A percentile compares a stretch with the other conserved stretches of the same genome.
Evolutionary conservation across 352 stramenopile species (phyloP).

Genomic region (Globisporangium spinosum): DNA sequence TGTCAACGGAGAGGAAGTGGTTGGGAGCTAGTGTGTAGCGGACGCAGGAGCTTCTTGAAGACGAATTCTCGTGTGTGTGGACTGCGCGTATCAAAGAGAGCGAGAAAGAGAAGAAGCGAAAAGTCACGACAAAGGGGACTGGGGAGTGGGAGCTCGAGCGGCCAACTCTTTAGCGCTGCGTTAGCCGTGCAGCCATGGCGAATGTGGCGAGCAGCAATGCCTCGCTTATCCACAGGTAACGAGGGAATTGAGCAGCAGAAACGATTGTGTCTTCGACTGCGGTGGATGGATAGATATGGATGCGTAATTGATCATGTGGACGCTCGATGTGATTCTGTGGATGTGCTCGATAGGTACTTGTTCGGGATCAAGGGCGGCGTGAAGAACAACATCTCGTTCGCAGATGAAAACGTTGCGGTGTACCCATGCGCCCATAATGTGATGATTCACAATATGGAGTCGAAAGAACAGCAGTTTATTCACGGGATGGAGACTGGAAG

Average conservation of each 20-base stretch:
- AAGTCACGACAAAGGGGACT: background rate
- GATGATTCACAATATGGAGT: conserved; percentile 87
- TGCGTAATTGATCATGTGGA: background rate
- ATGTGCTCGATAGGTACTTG: conserved; percentile 41
- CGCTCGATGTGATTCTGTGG: background rate
- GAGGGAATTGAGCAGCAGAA: background rate
- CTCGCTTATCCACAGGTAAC: conserved; percentile 43
- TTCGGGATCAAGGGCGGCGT: conserved; percentile 83
- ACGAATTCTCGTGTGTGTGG: too few species aligned
- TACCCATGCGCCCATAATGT: conserved; percentile 89
- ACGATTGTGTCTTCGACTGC: background rate
- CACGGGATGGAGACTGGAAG: conserved; percentile 77
- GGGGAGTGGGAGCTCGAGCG: background rate
- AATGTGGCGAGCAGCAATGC: conserved; percentile 23
- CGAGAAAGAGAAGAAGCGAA: background rate
- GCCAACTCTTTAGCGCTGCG: background rate
- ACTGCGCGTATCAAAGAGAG: background rate
- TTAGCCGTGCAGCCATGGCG: background rate
- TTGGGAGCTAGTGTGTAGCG: background rate
- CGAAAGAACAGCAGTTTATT: conserved; percentile 89
- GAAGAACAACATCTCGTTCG: conserved; percentile 82
- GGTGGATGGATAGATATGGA: background rate
- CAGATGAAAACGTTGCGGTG: conserved; percentile 82
- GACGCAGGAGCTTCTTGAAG: background rate
- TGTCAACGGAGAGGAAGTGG: background rate